These are phyloP conservation scores for Gamarada debralockiae DNA, from an alignment of 495 filamentous ascomycete species.

Conservation along the genomic window DNA sequence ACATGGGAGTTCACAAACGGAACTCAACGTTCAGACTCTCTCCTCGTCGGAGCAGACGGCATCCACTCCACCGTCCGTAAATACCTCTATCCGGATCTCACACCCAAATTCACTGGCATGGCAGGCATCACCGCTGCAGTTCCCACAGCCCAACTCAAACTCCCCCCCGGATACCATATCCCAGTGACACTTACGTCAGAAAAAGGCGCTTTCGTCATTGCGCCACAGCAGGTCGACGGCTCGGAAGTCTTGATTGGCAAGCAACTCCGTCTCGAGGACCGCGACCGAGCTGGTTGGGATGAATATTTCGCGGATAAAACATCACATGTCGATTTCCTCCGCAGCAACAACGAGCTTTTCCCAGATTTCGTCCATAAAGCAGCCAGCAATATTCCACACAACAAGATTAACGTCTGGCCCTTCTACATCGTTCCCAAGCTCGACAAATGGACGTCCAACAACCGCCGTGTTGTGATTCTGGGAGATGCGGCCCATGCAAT, in stretches of 20 bases:
- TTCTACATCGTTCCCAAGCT: slow-evolving; percentile 18
- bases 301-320: slow-evolving; percentile 6
- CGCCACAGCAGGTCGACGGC: slow-evolving; percentile 38
- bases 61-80: slow-evolving; percentile 45
- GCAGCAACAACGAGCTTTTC: slow-evolving; percentile 1
- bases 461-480: slow-evolving; percentile 14
- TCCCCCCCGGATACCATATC: slow-evolving; percentile 26
- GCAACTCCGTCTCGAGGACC: slow-evolving; percentile 20
- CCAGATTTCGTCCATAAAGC: slow-evolving; percentile 17
- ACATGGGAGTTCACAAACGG: slow-evolving; percentile 32
- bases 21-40: slow-evolving; percentile 36
- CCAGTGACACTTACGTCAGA: slow-evolving; percentile 36
- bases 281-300: slow-evolving; percentile 12
- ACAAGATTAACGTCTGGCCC: slow-evolving; percentile 17
- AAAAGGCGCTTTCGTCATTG: slow-evolving; percentile 39
- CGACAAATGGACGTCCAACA: slow-evolving; percentile 13
- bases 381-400: neutral
- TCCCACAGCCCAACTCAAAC: slow-evolving; percentile 9
- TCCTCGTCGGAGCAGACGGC: slow-evolving; percentile 62
- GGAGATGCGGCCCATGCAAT: slow-evolving; percentile 45
- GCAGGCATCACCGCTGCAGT: slow-evolving; percentile 14
- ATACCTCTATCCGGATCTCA: slow-evolving; percentile 16
- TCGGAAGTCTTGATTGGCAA: slow-evolving; percentile 38
- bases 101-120: slow-evolving; percentile 5
- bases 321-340: slow-evolving; percentile 9